Evolutionary conservation across 1,284 basidiomycete genomes (phyloP), one percentile per base, ranked within the genome.

Genomic region (Ceratorhiza oryzae-sativae): DNA sequence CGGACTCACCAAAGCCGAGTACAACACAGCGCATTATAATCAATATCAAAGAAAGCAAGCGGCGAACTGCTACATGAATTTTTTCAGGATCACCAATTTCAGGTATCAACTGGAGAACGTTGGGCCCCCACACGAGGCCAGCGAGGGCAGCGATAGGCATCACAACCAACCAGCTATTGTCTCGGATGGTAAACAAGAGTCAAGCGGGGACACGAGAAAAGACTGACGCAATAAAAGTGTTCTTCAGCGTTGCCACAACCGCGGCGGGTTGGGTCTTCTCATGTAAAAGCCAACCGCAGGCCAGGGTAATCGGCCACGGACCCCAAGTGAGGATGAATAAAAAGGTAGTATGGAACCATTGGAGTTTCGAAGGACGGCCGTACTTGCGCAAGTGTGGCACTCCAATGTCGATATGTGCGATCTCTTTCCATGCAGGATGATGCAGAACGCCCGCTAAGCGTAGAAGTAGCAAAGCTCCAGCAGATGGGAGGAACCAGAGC

Each of bases 371-470:
- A 23, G 46, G 53, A n/a, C 67, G 72, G 41, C 70, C 68, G 42
- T 70, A 61, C 13, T 71, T 58, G 20, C 48, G 56, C 25, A 70
- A 46, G 23, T 61, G 46, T 18, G 67, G 67, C 30, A 73, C 56
- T 20, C 70, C 63, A 25, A 73, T 58, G 46, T 73, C 70, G 36
- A 73, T 61, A 48, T 73, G 72, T 5, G 72, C 72, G 13, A 73
- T 55, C 32, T 73, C 72, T 51, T 73, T 73, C 72, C 72, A 73
- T 8, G 72, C 72, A n/a, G 72, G 72, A 42, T 73, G 67, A 49
- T 70, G 70, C 6, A 73, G 49, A 51, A 73, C 70, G 8, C 58
- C 67, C 5, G 72, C 58, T 18, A 71, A 9, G 8, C 55, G 42
- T 25, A 73, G 30, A 10, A 67, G 56, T 9, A 73, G 58, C 25